Base-by-base conservation (phyloP, 2,329 filamentous ascomycete species). In the Penicillium sclerotiorum region DNA sequence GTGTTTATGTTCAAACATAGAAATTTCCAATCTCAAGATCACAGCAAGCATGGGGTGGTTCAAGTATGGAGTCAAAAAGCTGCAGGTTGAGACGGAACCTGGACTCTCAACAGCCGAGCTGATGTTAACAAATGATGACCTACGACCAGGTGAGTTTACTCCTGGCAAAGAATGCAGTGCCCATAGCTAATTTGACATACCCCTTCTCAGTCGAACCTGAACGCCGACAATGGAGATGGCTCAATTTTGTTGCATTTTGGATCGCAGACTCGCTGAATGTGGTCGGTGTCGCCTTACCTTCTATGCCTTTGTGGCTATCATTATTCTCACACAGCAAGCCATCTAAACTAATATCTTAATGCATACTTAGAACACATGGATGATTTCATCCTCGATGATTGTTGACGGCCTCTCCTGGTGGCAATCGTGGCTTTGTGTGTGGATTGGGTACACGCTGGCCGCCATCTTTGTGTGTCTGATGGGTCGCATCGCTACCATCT, bases 341-440 rank as follows among this genome's bases (percentile, higher is more conserved):
- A 27, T 11, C 6, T 32, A 23, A 6, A 8, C 15, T 32, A 9
- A 17, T 9, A 20, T 36, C 8, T 4, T 9, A 5, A 5, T 21
- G 4, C 5, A 17, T 38, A 17, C 38, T 22, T n/a, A 55, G 45
- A 55, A 55, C 15, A 55, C 52, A 7, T 52, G 49, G 49, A 55
- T 52, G 49, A 55, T 47, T 25, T 55, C 49, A 21, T 55, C 49
- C 5, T 55, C 52, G 9, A 55, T 55, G 52, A 52, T 55, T 11
- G 52, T 52, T 8, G 49, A 55, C 25, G 49, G 52, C 5, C 38
- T 55, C 4, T 52, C 52, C 20, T 55, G 45, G 52, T 55, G 52
- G 52, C 52, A 55, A 39, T 51, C 49, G 5, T 55, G 52, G 49
- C 41, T 55, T 15, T 55, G 52, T n/a, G 49, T 55, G 2, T 55